A percentile compares a stretch with the other conserved stretches of the same genome.
Evolutionary conservation across 768 basidiomycete genomes (phyloP).

Genomic region (Lentinula boryana): DNA sequence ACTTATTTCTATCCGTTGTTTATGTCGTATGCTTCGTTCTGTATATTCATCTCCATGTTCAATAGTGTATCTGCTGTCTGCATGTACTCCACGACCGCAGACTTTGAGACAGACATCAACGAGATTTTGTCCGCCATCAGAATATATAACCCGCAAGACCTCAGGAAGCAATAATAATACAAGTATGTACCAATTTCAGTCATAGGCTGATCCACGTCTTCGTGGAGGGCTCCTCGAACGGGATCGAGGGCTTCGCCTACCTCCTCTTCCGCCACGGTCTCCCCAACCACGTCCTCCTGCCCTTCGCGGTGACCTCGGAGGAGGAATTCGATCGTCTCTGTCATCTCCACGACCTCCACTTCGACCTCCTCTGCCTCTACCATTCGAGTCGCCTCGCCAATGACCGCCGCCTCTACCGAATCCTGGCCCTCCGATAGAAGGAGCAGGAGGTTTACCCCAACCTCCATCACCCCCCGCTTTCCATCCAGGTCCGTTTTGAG

Average conservation of each 20-base stretch:
- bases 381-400: constrained; percentile 68
- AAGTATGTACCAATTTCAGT: neutral
- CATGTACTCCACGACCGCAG: neutral
- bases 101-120: neutral
- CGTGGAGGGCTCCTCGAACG: constrained; percentile 35
- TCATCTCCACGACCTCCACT: constrained; percentile 29
- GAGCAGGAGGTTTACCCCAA: constrained; percentile 34
- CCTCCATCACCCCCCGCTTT: constrained; percentile 33
- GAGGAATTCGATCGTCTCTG: constrained; percentile 40
- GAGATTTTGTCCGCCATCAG: too few relatives aligned
- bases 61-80: neutral
- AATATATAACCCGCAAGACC: neutral
- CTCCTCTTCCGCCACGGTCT: constrained; percentile 32
- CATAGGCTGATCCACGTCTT: constrained; percentile 13
- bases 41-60: neutral
- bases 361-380: constrained; percentile 37
- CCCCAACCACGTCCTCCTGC: constrained; percentile 34
- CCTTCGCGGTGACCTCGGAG: constrained; percentile 39
- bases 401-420: constrained; percentile 58
- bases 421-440: constrained; percentile 17
- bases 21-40: neutral
- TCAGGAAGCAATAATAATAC: neutral
- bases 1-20: neutral
- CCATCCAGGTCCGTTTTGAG: constrained; percentile 26
- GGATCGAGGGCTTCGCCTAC: constrained; percentile 32